Percentiles rank a stretch among this genome's conserved stretches.
Conservation (phyloP, 805 yeast species). For the Debaryomyces tyrocola region DNA sequence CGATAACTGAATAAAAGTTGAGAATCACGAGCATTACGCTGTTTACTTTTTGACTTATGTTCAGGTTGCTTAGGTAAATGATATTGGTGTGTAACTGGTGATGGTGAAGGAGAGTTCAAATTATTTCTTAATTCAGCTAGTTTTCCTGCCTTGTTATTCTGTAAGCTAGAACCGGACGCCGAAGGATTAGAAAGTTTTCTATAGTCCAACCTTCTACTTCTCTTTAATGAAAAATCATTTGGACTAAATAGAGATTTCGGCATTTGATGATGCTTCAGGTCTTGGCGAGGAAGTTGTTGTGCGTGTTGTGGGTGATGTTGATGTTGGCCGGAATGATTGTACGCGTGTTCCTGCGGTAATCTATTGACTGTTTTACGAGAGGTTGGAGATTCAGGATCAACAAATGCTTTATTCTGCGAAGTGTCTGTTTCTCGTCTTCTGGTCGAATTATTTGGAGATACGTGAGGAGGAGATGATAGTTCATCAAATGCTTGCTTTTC, state of each 20-base stretch:
- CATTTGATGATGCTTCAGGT: neutral
- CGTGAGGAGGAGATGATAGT: slow-evolving; percentile 22
- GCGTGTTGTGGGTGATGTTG: too few relatives aligned
- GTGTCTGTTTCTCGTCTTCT: neutral
- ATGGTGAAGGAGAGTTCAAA: slow-evolving; percentile 8
- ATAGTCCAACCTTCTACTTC: slow-evolving; percentile 43
- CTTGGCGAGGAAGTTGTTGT: neutral
- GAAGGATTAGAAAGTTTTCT: slow-evolving; percentile 24
- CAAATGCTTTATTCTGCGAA: neutral
- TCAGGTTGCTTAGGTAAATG: neutral
- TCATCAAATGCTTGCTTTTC: slow-evolving; percentile 45
- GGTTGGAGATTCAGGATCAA: slow-evolving; percentile 11
- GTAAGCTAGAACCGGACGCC: slow-evolving; percentile 23
- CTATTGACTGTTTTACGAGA: slow-evolving; percentile 1
- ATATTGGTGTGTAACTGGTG: slow-evolving; percentile 5
- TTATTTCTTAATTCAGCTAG: slow-evolving; percentile 19
- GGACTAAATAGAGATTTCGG: neutral
- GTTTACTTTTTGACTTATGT: slow-evolving; percentile 1
- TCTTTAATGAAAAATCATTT: slow-evolving; percentile 29
- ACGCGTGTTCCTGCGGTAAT: neutral
- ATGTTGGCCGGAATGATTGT: neutral
- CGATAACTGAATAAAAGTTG: slow-evolving; percentile 37
- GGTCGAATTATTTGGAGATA: slow-evolving; percentile 6
- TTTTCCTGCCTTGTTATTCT: slow-evolving; percentile 19
- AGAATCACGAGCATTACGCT: slow-evolving; percentile 26